These are phyloP conservation scores for Mucor irregularis DNA, from an alignment of 371 early-diverging fungal genomes.

Conservation along the genomic window DNA sequence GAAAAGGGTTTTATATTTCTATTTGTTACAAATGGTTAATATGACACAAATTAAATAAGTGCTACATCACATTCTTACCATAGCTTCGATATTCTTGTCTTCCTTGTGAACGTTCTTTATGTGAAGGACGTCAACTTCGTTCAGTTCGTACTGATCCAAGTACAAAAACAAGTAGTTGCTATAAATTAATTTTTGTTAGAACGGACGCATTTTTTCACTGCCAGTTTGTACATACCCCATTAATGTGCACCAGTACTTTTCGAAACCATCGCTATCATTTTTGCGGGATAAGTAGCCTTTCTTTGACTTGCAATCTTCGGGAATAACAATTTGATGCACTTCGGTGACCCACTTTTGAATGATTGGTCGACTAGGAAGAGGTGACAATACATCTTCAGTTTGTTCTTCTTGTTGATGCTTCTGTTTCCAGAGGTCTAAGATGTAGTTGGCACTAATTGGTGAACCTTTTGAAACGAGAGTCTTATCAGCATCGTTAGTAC, in stretches of 20 bases:
- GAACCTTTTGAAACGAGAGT: too few relatives aligned
- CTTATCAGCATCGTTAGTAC: neutral
- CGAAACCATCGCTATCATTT: constrained; percentile 10
- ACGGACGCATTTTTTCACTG: neutral
- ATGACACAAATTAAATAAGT: neutral
- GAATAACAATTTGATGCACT: constrained; percentile 16
- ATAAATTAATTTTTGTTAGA: neutral
- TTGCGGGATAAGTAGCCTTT: constrained; percentile 20
- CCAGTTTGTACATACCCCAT: constrained; percentile 15
- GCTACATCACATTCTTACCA: constrained; percentile 1
- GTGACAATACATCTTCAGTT: neutral
- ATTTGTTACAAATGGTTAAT: neutral
- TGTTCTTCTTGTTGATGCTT: too few relatives aligned
- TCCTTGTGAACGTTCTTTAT: constrained; percentile 22
- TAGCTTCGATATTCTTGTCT: constrained; percentile 9
- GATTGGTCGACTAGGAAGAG: neutral
- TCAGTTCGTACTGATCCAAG: constrained; percentile 24
- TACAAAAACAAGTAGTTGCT: constrained; percentile 29
- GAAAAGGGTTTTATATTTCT: constrained; percentile 24
- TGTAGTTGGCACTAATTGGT: constrained; percentile 22
- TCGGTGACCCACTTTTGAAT: constrained; percentile 18
- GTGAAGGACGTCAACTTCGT: constrained; percentile 23
- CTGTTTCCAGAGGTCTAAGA: constrained; percentile 44
- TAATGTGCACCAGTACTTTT: constrained; percentile 25
- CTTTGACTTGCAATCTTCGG: constrained; percentile 6